Evolutionary conservation across 202 grass and related monocot genomes (phyloP).

Genomic region (Setaria viridis): DNA sequence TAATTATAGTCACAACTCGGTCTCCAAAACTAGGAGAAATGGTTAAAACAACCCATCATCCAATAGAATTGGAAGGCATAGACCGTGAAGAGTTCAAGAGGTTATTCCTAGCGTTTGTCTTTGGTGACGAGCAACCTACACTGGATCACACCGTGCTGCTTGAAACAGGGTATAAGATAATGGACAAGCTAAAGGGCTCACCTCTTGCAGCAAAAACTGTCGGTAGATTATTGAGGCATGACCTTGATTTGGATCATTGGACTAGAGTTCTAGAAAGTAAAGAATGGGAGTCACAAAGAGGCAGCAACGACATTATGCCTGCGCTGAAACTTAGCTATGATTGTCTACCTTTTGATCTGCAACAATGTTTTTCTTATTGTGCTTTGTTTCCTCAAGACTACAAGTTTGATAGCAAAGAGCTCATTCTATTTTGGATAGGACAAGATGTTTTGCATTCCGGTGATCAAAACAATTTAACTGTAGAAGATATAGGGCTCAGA

Average conservation of each 20-base stretch:
- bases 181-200: not conserved
- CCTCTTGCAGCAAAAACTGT: slow-evolving; percentile 1
- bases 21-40: not conserved
- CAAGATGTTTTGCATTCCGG: not conserved
- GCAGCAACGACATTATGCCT: not conserved
- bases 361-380: not conserved
- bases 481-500: not conserved
- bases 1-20: slow-evolving; percentile 46
- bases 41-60: not conserved
- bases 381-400: not conserved
- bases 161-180: not conserved
- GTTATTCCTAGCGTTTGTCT: slow-evolving; percentile 21
- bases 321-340: not conserved
- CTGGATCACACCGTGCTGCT: fast-evolving
- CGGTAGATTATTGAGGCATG: not conserved
- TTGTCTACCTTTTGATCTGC: not conserved
- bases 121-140: not conserved
- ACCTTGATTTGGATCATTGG: not conserved
- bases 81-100: not conserved
- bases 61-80: not conserved
- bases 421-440: not conserved
- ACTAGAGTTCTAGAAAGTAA: not conserved
- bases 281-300: not conserved
- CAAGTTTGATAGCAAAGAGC: not conserved
- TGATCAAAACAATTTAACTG: not conserved